These are phyloP conservation scores for Syncephalastrum monosporum DNA, from an alignment of 371 early-diverging fungal genomes.

Conservation along the genomic window DNA sequence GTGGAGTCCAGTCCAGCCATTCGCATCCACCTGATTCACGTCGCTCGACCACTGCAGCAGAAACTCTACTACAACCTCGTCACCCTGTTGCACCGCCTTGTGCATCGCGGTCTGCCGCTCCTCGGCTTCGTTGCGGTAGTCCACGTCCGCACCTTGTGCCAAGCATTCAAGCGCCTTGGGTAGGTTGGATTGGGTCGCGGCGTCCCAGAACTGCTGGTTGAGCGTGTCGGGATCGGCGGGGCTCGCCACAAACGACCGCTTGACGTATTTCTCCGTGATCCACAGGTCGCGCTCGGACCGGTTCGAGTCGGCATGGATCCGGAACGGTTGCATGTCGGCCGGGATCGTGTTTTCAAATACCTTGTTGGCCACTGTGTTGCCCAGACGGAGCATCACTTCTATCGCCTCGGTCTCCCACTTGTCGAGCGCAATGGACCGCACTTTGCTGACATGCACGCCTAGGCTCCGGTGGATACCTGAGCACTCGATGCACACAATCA, in stretches of 20 bases:
- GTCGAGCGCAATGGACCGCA: slow-evolving; percentile 83
- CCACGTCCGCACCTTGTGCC: slow-evolving; percentile 76
- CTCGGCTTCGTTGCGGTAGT: slow-evolving; percentile 58
- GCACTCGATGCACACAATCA: slow-evolving; percentile 95
- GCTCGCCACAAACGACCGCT: slow-evolving; percentile 55
- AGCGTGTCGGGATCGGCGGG: slow-evolving; percentile 22
- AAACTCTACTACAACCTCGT: slow-evolving; percentile 67
- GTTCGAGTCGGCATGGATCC: slow-evolving; percentile 28
- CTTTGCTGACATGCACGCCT: slow-evolving; percentile 91
- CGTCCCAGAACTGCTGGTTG: slow-evolving; percentile 54
- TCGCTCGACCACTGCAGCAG: slow-evolving; percentile 69
- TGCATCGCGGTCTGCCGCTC: slow-evolving; percentile 61
- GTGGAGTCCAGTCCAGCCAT: slow-evolving; percentile 79
- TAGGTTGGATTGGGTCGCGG: slow-evolving; percentile 57
- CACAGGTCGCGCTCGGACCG: slow-evolving; percentile 64
- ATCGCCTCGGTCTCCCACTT: slow-evolving; percentile 84
- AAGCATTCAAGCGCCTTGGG: slow-evolving; percentile 57
- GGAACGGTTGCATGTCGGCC: slow-evolving; percentile 35
- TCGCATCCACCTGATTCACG: slow-evolving; percentile 57
- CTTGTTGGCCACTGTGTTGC: slow-evolving; percentile 74
- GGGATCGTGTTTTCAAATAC: slow-evolving; percentile 66
- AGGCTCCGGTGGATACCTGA: slow-evolving; percentile 96
- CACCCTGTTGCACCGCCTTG: slow-evolving; percentile 54
- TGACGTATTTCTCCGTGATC: slow-evolving; percentile 76
- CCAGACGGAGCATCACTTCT: slow-evolving; percentile 78